Base-by-base conservation (phyloP, 1,284 basidiomycete species). In the Xerocomus minutiporus region DNA sequence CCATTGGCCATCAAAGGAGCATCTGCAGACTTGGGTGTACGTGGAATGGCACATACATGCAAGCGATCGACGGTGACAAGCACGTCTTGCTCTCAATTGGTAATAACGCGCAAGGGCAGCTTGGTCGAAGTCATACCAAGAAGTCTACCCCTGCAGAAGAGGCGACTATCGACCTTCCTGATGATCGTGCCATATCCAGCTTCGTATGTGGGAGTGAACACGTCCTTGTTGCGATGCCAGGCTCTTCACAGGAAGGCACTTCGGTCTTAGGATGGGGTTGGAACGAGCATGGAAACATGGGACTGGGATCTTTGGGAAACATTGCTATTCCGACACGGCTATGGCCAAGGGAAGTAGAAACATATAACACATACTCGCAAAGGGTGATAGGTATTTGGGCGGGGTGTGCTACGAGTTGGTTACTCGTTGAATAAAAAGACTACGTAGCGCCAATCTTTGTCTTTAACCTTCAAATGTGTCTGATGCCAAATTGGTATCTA, bases 251-350 rank as follows among this genome's bases (percentile, higher is more conserved):
- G 5, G 55, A 56, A n/a, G 34, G 49, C 11, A 42, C 46, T 20
- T 51, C 81, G 56, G 78, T 93, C 1, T 88, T 81, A 79, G 86
- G 82, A 0, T 95, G 93, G 86, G 93, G 93, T 0, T 96, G 93
- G 93, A 97, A 96, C 67, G 93, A 97, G 68, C 93, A 96, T 65
- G 93, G 93, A 11, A 97, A 95, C 68, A 75, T 96, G 13, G 92
- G 88, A 0, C 63, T 82, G 26, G 86, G 84, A 0, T 73, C 78
- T 48, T 79, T 78, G 4, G 69, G 75, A 5, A 84, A 90, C 59
- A 68, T 77, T 9, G 64, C 72, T 36, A 39, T 70, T 20, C 83
- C 83, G 12, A 59, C 69, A 3, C 75, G 73, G 50, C 61, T 88
- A n/a, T 88, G 82, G 81, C 78, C 78, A 0, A 55, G 58, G 15